A percentile compares a stretch with the other conserved stretches of the same genome.
These are phyloP conservation scores for Mikania micrantha DNA, from an alignment of 129 eudicot genomes.

Conservation along the genomic window DNA sequence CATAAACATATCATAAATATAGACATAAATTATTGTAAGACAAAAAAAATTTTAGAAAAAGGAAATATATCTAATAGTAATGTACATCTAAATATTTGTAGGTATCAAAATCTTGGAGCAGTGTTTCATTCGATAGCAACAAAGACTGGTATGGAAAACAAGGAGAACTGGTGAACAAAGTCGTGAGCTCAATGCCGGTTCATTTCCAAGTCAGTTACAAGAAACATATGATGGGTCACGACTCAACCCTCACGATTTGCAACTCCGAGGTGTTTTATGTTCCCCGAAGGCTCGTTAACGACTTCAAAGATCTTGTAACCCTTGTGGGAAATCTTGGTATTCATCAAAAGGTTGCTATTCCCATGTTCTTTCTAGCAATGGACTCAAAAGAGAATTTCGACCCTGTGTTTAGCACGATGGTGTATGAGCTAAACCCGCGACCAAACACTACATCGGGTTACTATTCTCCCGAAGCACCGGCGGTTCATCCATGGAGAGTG, in stretches of 20 bases:
- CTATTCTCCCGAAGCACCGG: conserved; percentile 83
- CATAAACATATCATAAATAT: no score
- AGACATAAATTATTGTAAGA: no score
- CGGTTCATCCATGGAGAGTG: conserved; percentile 88
- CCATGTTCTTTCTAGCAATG: conserved; percentile 78
- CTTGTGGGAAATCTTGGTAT: conserved; percentile 73
- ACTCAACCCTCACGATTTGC: conserved; percentile 51
- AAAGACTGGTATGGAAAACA: conserved; percentile 79
- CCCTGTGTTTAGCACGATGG: conserved; percentile 60
- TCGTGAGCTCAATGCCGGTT: conserved; percentile 83
- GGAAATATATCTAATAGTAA: not conserved
- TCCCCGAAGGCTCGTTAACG: conserved; percentile 58
- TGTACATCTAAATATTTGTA: conserved; percentile 24
- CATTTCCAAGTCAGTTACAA: conserved; percentile 91
- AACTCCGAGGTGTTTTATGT: conserved; percentile 84
- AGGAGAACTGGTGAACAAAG: conserved; percentile 81
- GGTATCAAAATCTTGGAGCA: conserved; percentile 86
- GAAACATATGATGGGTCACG: conserved; percentile 39
- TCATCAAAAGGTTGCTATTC: conserved; percentile 91
- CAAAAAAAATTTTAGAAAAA: no score
- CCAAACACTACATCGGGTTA: conserved; percentile 46
- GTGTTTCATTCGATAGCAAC: conserved; percentile 45
- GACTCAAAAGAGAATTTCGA: conserved; percentile 77
- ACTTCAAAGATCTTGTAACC: conserved; percentile 69
- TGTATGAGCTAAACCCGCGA: conserved; percentile 52